Conservation (phyloP, 2,329 filamentous ascomycete species). For the Domatiomyces catenatus region DNA sequence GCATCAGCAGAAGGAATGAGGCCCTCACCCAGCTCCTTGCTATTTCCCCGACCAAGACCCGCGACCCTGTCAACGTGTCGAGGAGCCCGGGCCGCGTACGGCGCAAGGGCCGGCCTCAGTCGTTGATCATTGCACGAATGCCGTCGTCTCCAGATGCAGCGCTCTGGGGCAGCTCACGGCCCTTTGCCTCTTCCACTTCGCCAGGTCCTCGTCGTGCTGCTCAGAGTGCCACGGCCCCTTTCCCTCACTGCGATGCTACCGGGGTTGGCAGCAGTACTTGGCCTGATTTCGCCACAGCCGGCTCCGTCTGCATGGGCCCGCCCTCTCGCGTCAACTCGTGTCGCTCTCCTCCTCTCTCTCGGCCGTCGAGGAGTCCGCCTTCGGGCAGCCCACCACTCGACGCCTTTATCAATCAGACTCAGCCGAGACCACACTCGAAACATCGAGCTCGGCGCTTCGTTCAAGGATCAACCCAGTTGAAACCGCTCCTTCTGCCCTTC, state of each 20-base stretch:
- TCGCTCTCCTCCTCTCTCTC: not conserved
- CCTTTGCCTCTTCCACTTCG: constrained; percentile 3
- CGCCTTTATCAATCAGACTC: constrained; percentile 1
- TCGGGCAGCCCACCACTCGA: not conserved
- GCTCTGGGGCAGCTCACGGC: not conserved
- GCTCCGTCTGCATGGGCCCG: not conserved
- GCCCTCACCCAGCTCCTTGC: constrained; percentile 24
- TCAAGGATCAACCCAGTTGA: constrained; percentile 22
- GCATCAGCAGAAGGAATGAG: constrained; percentile 23
- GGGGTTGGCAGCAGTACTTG: not conserved
- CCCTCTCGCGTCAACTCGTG: not conserved
- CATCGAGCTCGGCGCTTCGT: constrained; percentile 23
- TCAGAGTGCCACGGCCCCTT: not conserved
- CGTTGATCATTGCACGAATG: constrained; percentile 19
- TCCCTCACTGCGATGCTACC: not conserved
- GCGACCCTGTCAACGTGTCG: constrained; percentile 11
- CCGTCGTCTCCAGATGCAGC: constrained; percentile 16
- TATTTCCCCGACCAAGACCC: constrained; percentile 20
- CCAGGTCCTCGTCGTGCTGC: constrained; percentile 1
- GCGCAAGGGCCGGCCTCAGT: constrained; percentile 18
- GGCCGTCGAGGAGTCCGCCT: not conserved
- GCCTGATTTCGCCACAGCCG: no score
- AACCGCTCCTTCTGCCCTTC: constrained; percentile 22
- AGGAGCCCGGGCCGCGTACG: constrained; percentile 13
- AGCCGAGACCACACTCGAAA: constrained; percentile 10